phyloP scores from a whole-genome alignment of 441 rosid genomes.

The Erodium trifolium region DNA sequence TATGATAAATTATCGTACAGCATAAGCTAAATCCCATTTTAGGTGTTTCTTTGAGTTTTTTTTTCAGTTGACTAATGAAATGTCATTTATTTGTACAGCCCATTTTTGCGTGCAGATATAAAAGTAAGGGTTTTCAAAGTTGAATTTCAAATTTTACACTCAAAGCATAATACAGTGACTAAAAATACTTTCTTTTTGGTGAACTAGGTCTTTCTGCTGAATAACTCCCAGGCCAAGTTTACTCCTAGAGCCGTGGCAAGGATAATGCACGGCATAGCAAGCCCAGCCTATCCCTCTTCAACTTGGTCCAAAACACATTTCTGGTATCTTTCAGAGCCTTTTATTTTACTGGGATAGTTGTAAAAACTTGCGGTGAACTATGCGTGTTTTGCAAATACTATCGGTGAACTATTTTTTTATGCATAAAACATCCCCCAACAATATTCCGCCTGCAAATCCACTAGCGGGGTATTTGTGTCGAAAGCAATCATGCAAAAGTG shows the following conservation, averaged over 20 bases:
- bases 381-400: too few relatives aligned
- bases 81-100: slow-evolving; percentile 47
- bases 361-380: too few relatives aligned
- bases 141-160: slow-evolving; percentile 10
- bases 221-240: slow-evolving; percentile 69
- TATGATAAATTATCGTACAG: background rate
- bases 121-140: slow-evolving; percentile 45
- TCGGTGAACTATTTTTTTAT: too few relatives aligned
- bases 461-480: too few relatives aligned
- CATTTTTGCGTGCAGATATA: slow-evolving; percentile 85
- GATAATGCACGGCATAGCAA: slow-evolving; percentile 86
- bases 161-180: slow-evolving; percentile 6
- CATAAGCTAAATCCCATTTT: background rate
- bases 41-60: slow-evolving; percentile 4
- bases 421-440: too few relatives aligned
- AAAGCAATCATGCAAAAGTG: too few relatives aligned
- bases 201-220: slow-evolving; percentile 73
- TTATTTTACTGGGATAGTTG: background rate
- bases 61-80: slow-evolving; percentile 25
- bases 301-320: slow-evolving; percentile 83
- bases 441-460: too few relatives aligned
- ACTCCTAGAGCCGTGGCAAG: slow-evolving; percentile 89
- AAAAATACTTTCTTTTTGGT: slow-evolving; percentile 13
- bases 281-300: slow-evolving; percentile 77
- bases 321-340: slow-evolving; percentile 45